Percentiles rank a stretch among this genome's conserved stretches.
Conservation (phyloP, 371 early-diverging fungal genomes). For the Quaeritorhiza haematococci region DNA sequence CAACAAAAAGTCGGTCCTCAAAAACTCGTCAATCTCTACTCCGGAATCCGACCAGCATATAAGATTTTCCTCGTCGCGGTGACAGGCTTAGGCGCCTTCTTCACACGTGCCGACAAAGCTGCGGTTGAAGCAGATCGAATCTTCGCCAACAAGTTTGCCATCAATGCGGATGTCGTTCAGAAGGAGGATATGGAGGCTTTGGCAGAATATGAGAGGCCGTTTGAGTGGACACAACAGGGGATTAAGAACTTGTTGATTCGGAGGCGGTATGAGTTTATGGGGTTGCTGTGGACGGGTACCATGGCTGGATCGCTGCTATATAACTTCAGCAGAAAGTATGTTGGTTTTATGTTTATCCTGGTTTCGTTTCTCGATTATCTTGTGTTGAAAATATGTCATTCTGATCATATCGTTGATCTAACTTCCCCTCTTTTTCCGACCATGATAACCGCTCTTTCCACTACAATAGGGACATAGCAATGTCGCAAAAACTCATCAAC, state of each 20-base stretch:
- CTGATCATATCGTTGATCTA: too few relatives aligned
- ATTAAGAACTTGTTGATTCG: not conserved
- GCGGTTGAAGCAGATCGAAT: not conserved
- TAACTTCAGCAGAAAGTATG: constrained; percentile 1
- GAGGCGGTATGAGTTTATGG: not conserved
- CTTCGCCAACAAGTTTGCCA: not conserved
- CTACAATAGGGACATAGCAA: not conserved
- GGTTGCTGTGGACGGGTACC: not conserved
- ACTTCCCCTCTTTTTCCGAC: too few relatives aligned
- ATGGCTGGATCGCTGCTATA: not conserved
- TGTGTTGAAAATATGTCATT: too few relatives aligned
- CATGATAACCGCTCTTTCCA: too few relatives aligned
- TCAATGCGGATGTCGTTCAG: not conserved
- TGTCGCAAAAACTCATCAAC: not conserved
- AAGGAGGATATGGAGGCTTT: not conserved
- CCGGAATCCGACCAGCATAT: too few relatives aligned
- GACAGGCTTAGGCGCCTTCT: not conserved
- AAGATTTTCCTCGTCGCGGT: too few relatives aligned
- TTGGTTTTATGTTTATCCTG: not conserved
- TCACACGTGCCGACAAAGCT: not conserved
- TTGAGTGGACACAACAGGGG: not conserved
- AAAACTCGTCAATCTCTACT: too few relatives aligned
- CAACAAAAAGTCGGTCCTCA: too few relatives aligned
- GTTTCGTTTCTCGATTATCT: not conserved
- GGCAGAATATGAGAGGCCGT: not conserved